phyloP scores from a whole-genome alignment of 108 stramenopile species.

The Parmales sp. region DNA sequence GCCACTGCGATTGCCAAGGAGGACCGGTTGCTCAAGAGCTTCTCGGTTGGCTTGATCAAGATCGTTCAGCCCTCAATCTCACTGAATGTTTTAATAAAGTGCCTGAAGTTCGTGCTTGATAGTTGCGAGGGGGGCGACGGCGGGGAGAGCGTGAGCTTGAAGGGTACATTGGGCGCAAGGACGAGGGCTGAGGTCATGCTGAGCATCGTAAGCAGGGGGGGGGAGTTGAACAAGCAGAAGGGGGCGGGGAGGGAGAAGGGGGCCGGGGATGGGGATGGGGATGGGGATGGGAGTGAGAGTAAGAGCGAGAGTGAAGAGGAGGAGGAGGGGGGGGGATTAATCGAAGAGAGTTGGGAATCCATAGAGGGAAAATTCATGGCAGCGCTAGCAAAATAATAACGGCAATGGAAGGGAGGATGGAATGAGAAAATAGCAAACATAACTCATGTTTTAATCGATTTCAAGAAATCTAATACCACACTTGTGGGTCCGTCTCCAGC shows the following conservation, averaged over 20 bases:
- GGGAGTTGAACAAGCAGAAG: slow-evolving; percentile 3
- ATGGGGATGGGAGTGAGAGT: no score
- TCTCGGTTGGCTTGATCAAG: background rate
- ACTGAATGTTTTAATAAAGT: background rate
- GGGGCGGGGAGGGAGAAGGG: background rate
- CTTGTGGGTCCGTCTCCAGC: no score
- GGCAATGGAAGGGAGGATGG: no score
- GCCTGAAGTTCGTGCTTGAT: background rate
- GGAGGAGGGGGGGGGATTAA: no score
- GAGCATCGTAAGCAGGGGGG: background rate
- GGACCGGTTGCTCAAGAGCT: background rate
- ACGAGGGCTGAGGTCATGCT: background rate
- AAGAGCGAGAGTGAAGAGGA: no score
- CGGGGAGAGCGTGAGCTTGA: background rate
- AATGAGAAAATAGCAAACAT: no score
- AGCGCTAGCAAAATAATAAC: no score
- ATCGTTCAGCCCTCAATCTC: background rate
- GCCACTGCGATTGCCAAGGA: background rate
- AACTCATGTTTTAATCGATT: no score
- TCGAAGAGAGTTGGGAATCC: no score
- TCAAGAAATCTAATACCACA: no score
- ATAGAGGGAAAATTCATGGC: no score
- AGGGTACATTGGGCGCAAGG: background rate
- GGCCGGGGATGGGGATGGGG: no score
- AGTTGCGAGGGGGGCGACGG: background rate